Conservation (phyloP, 2,329 filamentous ascomycete species). For the Pleoardoris graminearum region DNA sequence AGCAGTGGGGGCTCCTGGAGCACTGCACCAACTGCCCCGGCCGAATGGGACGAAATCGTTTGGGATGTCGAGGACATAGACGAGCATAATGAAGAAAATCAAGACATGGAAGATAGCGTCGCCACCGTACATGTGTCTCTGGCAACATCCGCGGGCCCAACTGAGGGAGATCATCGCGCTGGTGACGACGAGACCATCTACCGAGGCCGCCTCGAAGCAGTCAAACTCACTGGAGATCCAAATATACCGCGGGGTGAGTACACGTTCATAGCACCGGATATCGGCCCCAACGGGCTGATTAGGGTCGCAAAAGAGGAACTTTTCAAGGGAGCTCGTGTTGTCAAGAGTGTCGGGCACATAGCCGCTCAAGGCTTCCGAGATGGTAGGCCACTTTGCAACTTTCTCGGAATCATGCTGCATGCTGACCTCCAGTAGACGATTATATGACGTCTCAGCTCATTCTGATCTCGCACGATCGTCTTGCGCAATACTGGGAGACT, state of each 20-base stretch:
- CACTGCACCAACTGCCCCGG: constrained; percentile 31
- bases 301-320: constrained; percentile 65
- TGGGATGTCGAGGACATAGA: constrained; percentile 18
- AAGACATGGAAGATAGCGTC: constrained; percentile 46
- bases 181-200: constrained; percentile 51
- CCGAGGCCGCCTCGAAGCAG: constrained; percentile 72
- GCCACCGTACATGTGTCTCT: constrained; percentile 31
- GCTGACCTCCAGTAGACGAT: constrained; percentile 57
- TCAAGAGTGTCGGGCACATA: constrained; percentile 76
- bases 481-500: constrained; percentile 81
- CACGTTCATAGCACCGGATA: constrained; percentile 78
- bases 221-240: constrained; percentile 90
- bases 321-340: constrained; percentile 75
- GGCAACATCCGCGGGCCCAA: background rate
- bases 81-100: constrained; percentile 11
- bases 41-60: constrained; percentile 7
- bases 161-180: background rate
- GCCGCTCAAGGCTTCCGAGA: constrained; percentile 71
- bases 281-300: constrained; percentile 68
- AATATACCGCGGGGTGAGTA: constrained; percentile 87
- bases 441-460: constrained; percentile 78
- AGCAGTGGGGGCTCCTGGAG: constrained; percentile 38
- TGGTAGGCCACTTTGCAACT: constrained; percentile 60
- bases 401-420: background rate
- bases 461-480: constrained; percentile 71